Percentiles rank a stretch among this genome's conserved stretches.
Evolutionary conservation across 768 basidiomycete species (phyloP).

Genomic region (Xerocomellus chrysenteron): DNA sequence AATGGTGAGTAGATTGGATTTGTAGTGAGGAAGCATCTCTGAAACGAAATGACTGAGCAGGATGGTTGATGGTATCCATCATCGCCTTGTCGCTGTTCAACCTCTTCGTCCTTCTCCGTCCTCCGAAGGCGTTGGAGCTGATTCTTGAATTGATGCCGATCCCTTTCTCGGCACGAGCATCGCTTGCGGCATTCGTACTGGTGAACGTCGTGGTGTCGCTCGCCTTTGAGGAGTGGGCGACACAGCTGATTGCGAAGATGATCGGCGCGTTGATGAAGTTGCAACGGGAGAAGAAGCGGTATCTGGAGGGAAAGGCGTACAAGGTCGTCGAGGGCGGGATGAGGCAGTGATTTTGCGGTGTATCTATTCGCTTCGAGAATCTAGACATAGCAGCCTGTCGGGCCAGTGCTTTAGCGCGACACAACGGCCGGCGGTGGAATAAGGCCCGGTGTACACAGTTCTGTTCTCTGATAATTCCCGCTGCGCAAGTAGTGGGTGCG

Average conservation of each 20-base stretch:
- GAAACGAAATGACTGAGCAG: constrained; percentile 37
- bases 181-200: constrained; percentile 64
- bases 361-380: not conserved
- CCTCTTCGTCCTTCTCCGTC: constrained; percentile 70
- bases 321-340: constrained; percentile 80
- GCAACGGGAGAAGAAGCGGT: constrained; percentile 44
- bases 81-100: constrained; percentile 69
- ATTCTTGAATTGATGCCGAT: constrained; percentile 78
- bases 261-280: constrained; percentile 48
- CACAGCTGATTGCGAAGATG: constrained; percentile 52
- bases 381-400: not conserved
- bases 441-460: no score
- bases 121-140: constrained; percentile 55
- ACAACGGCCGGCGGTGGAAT: no score
- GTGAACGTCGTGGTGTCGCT: constrained; percentile 72
- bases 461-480: no score
- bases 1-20: constrained; percentile 60
- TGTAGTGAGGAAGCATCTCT: not conserved
- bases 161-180: constrained; percentile 63
- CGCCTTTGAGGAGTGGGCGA: constrained; percentile 75
- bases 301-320: constrained; percentile 73
- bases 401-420: no score
- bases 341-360: constrained; percentile 30
- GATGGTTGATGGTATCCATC: constrained; percentile 80
- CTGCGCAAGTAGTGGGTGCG: no score